Percentiles rank a stretch among this genome's conserved stretches.
Evolutionary conservation across 331 rosid genomes (phyloP).

Genomic region (Acacia pycnantha): DNA sequence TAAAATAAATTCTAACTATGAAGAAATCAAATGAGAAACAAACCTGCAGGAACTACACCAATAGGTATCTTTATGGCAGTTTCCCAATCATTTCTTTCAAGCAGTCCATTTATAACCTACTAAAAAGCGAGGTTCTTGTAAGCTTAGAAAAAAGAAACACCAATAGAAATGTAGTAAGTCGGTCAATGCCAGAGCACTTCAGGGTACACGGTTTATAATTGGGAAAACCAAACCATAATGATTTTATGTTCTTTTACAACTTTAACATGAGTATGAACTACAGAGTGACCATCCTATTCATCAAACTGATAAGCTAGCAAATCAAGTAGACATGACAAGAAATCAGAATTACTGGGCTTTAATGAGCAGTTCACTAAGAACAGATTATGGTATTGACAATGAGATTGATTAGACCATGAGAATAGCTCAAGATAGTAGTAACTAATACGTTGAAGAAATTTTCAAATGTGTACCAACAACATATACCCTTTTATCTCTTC

Average conservation of each 20-base stretch:
- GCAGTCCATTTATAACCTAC: slow-evolving; percentile 84
- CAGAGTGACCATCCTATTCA: not conserved
- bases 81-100: slow-evolving; percentile 70
- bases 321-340: not conserved
- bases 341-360: not conserved
- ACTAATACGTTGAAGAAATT: not conserved
- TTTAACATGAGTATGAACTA: not conserved
- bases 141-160: slow-evolving; percentile 27
- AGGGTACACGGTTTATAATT: not conserved
- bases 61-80: slow-evolving; percentile 70
- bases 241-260: not conserved
- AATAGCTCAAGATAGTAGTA: not conserved
- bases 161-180: not conserved
- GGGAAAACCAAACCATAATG: not conserved
- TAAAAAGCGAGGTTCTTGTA: slow-evolving; percentile 39
- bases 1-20: not conserved
- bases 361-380: not conserved
- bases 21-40: not conserved
- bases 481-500: not conserved
- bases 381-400: not conserved
- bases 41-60: slow-evolving; percentile 90
- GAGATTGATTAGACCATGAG: not conserved
- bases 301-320: not conserved
- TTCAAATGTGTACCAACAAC: not conserved
- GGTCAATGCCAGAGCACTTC: not conserved